These are phyloP conservation scores for Oryza longistaminata DNA, from an alignment of 176 grass and related monocot species.

Conservation along the genomic window DNA sequence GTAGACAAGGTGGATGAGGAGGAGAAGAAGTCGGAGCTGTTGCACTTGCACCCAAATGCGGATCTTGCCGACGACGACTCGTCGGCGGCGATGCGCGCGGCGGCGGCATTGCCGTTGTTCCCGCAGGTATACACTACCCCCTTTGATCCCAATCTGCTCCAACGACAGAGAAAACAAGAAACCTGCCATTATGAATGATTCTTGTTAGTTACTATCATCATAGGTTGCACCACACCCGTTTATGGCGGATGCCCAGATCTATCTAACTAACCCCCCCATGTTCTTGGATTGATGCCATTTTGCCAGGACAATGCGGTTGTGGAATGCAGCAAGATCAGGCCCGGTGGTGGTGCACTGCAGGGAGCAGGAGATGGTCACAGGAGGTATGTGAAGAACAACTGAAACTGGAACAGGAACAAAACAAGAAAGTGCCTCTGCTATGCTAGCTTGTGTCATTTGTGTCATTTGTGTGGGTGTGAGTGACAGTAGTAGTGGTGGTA, in stretches of 20 bases:
- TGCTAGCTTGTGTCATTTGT: background rate
- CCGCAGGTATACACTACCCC: slow-evolving; percentile 13
- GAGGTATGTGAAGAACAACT: slow-evolving; percentile 51
- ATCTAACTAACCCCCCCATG: slow-evolving; percentile 1
- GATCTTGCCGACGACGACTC: slow-evolving; percentile 36
- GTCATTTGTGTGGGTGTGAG: background rate
- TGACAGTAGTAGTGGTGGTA: background rate
- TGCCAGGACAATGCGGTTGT: slow-evolving; percentile 27
- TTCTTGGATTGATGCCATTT: slow-evolving; percentile 9
- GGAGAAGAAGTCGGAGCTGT: background rate
- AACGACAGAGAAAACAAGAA: background rate
- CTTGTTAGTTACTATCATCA: background rate
- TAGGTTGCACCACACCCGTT: slow-evolving; percentile 19
- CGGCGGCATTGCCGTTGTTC: slow-evolving; percentile 36
- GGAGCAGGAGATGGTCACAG: slow-evolving; percentile 15
- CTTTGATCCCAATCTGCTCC: slow-evolving; percentile 21
- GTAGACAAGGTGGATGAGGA: slow-evolving; percentile 14
- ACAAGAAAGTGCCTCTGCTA: background rate
- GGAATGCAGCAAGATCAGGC: slow-evolving; percentile 38
- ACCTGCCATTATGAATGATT: background rate
- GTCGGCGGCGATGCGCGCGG: slow-evolving; percentile 14
- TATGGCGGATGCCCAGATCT: slow-evolving; percentile 23
- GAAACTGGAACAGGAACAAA: slow-evolving; percentile 27
- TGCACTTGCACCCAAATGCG: slow-evolving; percentile 59
- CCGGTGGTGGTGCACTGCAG: slow-evolving; percentile 40